Evolutionary conservation across 2,329 filamentous ascomycete species (phyloP).

Genomic region (Keithomyces neogunnii): DNA sequence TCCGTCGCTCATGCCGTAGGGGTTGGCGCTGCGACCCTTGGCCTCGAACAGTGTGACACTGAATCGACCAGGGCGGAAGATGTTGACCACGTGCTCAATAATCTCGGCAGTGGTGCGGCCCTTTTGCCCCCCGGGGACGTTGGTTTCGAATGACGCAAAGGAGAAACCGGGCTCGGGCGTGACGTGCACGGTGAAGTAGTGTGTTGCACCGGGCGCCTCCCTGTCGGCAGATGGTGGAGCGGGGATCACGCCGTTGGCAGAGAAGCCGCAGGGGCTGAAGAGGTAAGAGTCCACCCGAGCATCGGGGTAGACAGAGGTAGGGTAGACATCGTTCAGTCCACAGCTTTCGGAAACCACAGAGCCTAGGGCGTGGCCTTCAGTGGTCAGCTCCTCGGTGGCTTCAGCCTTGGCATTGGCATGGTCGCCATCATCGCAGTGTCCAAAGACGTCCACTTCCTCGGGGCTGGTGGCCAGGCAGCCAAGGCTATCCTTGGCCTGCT

Average conservation of each 20-base stretch:
- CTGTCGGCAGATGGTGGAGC: constrained; percentile 44
- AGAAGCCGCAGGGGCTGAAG: constrained; percentile 95
- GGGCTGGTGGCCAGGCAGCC: constrained; percentile 44
- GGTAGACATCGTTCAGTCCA: constrained; percentile 83
- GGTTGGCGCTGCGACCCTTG: constrained; percentile 48
- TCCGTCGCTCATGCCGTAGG: constrained; percentile 32
- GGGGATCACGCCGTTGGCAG: constrained; percentile 90
- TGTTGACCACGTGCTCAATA: constrained; percentile 85
- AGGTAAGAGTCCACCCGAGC: constrained; percentile 92
- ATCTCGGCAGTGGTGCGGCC: constrained; percentile 85
- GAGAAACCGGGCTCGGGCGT: constrained; percentile 96
- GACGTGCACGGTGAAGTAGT: constrained; percentile 98
- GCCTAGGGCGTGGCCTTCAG: constrained; percentile 88
- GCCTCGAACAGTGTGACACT: constrained; percentile 95
- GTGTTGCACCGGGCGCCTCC: constrained; percentile 43
- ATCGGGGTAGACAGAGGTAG: constrained; percentile 78
- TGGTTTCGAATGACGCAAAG: constrained; percentile 97
- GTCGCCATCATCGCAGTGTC: constrained; percentile 49
- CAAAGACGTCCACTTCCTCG: constrained; percentile 75
- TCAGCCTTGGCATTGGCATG: constrained; percentile 45
- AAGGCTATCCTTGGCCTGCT: constrained; percentile 49
- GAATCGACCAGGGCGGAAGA: constrained; percentile 97
- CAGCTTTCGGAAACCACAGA: constrained; percentile 86
- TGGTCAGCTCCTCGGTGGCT: constrained; percentile 66
- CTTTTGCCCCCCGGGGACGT: constrained; percentile 81